Evolutionary conservation across 805 yeast genomes (phyloP).

Genomic region (Metschnikowia santaceciliae): DNA sequence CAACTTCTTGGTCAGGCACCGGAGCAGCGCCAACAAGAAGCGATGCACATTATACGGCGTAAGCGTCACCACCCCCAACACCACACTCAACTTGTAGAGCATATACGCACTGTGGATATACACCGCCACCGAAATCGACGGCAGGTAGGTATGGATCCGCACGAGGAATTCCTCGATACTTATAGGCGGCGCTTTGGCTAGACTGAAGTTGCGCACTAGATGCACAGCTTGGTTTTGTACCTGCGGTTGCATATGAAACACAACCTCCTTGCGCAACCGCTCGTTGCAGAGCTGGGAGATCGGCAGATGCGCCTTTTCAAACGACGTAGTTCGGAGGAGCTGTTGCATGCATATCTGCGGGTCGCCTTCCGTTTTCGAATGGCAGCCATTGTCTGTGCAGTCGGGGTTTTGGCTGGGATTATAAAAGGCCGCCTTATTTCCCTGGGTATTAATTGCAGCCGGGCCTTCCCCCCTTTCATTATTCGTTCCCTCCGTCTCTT

Average conservation of each 20-base stretch:
- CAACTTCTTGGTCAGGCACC: constrained; percentile 39
- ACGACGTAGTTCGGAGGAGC: constrained; percentile 16
- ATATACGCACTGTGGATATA: constrained; percentile 39
- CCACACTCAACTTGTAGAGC: constrained; percentile 32
- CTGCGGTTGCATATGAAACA: constrained; percentile 16
- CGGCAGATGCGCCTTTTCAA: constrained; percentile 9
- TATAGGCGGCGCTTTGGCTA: constrained; percentile 33
- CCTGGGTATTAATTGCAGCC: no score
- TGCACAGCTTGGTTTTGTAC: constrained; percentile 24
- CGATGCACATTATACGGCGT: constrained; percentile 38
- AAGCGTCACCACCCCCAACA: constrained; percentile 30
- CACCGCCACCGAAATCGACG: constrained; percentile 36
- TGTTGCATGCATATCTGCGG: constrained; percentile 21
- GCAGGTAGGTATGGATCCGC: constrained; percentile 37
- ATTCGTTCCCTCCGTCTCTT: neutral
- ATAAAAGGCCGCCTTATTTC: neutral
- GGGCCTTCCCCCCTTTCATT: neutral
- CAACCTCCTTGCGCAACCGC: constrained; percentile 22
- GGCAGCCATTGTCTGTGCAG: neutral
- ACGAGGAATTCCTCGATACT: constrained; percentile 32
- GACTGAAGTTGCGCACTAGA: constrained; percentile 29
- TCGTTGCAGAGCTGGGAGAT: constrained; percentile 11
- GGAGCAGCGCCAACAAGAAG: constrained; percentile 33
- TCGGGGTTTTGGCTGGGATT: neutral
- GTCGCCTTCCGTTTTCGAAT: neutral